phyloP scores from a whole-genome alignment of 2,329 filamentous ascomycete genomes.

The Aspergillus alliaceus region DNA sequence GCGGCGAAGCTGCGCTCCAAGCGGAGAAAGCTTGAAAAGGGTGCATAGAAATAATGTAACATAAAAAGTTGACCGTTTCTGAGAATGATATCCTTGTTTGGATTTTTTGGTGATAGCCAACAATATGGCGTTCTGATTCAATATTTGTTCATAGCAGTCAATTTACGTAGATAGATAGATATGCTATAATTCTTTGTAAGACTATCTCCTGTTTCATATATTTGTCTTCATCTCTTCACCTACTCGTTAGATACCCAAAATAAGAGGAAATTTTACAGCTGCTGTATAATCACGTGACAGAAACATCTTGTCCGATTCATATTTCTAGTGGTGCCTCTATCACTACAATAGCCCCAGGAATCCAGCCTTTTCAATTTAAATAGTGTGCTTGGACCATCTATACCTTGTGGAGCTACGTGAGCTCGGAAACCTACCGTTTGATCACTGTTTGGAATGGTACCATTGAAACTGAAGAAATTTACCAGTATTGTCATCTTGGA shows the following conservation, averaged over 20 bases:
- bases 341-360: neutral
- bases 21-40: constrained; percentile 82
- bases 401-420: too few relatives aligned
- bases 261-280: neutral
- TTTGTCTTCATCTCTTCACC: neutral
- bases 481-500: neutral
- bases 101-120: constrained; percentile 18
- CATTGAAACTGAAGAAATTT: neutral
- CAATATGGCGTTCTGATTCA: constrained; percentile 18
- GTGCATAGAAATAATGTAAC: constrained; percentile 25
- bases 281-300: constrained; percentile 12
- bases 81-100: constrained; percentile 25
- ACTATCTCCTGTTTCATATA: neutral
- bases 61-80: constrained; percentile 23
- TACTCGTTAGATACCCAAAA: too few relatives aligned
- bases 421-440: neutral
- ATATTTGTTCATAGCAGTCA: constrained; percentile 11
- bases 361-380: neutral
- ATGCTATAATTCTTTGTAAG: neutral
- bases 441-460: neutral
- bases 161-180: constrained; percentile 14
- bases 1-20: constrained; percentile 84
- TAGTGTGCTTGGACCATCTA: neutral
- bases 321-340: neutral
- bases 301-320: constrained; percentile 6